These are phyloP conservation scores for Cinnamomum chago DNA, from an alignment of 164 flowering plant genomes.

Conservation along the genomic window DNA sequence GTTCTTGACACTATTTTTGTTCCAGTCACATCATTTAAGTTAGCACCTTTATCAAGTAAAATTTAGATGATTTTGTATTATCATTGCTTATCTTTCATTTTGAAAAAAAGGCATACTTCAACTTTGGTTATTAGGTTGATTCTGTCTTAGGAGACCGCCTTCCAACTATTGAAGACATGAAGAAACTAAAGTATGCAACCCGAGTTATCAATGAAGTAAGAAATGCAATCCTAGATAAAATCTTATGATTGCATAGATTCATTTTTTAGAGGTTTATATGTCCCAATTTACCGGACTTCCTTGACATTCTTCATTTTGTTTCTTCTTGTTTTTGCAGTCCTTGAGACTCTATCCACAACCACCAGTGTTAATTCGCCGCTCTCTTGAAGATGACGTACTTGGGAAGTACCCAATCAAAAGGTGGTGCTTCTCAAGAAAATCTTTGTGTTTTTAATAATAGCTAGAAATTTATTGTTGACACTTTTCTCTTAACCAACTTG, in stretches of 20 bases:
- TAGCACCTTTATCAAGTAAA: not conserved
- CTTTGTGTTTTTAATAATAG: not conserved
- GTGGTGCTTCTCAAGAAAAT: conserved; percentile 3
- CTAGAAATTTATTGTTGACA: not conserved
- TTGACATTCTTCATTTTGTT: not conserved
- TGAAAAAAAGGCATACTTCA: not conserved
- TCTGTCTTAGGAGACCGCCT: conserved; percentile 78
- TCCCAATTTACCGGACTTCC: not conserved
- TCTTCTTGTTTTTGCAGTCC: conserved; percentile 43
- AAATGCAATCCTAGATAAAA: not conserved
- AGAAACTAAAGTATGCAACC: conserved; percentile 83
- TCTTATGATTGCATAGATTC: not conserved
- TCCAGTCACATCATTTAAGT: not conserved
- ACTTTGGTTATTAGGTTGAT: conserved; percentile 58
- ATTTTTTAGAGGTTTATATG: not conserved
- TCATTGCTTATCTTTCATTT: no score
- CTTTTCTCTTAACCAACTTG: not conserved
- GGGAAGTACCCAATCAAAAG: conserved; percentile 80
- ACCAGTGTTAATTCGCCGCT: conserved; percentile 90
- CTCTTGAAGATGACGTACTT: conserved; percentile 72
- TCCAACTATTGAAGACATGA: conserved; percentile 92
- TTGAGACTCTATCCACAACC: conserved; percentile 96
- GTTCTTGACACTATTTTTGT: not conserved
- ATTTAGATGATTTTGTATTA: not conserved
- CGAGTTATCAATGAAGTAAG: conserved; percentile 88